A percentile compares a stretch with the other conserved stretches of the same genome.
Conservation (phyloP, 768 basidiomycete genomes). For the Russula emetica region DNA sequence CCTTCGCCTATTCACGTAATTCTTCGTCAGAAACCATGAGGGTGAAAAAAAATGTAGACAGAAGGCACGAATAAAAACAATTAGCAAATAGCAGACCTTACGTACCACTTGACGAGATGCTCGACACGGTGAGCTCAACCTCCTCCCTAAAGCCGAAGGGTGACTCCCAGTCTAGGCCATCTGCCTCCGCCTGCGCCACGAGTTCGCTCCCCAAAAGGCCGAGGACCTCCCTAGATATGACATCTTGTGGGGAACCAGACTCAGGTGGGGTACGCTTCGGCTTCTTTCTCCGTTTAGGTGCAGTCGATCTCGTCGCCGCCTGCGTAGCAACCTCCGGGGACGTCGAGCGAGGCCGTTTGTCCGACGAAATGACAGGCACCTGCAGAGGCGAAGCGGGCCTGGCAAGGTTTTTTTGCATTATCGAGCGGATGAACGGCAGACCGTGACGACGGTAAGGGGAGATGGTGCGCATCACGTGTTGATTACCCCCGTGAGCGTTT, state of each 20-base stretch:
- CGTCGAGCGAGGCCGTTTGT: slow-evolving; percentile 35
- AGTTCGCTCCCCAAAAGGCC: slow-evolving; percentile 58
- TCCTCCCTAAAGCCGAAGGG: slow-evolving; percentile 60
- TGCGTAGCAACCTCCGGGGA: not conserved
- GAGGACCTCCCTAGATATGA: slow-evolving; percentile 67
- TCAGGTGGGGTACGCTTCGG: slow-evolving; percentile 46
- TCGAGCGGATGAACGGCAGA: not conserved
- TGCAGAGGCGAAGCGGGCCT: not conserved
- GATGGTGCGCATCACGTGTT: not conserved
- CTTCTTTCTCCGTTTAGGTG: slow-evolving; percentile 34
- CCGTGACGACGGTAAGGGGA: not conserved
- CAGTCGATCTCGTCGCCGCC: slow-evolving; percentile 10
- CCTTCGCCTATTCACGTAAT: slow-evolving; percentile 51
- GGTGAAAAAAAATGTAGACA: not conserved
- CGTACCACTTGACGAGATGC: slow-evolving; percentile 60
- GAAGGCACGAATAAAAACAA: not conserved
- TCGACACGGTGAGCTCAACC: slow-evolving; percentile 57
- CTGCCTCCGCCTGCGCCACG: slow-evolving; percentile 47
- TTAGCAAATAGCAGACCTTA: slow-evolving; percentile 17
- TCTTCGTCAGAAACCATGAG: not conserved
- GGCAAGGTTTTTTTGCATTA: slow-evolving; percentile 6
- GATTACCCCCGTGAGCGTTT: not conserved
- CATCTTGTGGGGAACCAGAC: slow-evolving; percentile 66
- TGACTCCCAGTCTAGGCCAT: slow-evolving; percentile 50
- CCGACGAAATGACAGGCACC: slow-evolving; percentile 23